A percentile compares a stretch with the other conserved stretches of the same genome.
These are phyloP conservation scores for Rubia tinctorum DNA, from an alignment of 305 asterid species.

Conservation along the genomic window DNA sequence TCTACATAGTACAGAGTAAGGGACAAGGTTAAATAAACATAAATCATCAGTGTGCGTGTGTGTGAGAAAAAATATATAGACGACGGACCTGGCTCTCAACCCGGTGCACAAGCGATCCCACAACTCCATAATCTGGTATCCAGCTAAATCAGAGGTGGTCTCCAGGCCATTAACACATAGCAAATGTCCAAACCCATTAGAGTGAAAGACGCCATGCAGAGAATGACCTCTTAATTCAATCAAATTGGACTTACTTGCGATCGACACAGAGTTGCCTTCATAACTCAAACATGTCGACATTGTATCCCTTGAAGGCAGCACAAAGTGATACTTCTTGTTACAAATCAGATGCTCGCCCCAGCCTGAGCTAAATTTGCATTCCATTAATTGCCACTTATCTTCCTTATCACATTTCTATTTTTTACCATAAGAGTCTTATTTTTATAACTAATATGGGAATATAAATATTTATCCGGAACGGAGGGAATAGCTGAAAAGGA, in stretches of 20 bases:
- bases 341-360: slow-evolving; percentile 94
- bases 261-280: slow-evolving; percentile 22
- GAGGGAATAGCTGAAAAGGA: no score
- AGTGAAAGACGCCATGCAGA: slow-evolving; percentile 89
- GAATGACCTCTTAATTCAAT: slow-evolving; percentile 63
- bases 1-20: slow-evolving; percentile 31
- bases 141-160: slow-evolving; percentile 57
- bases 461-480: no score
- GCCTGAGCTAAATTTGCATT: slow-evolving; percentile 51
- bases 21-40: no score
- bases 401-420: neutral
- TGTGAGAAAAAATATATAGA: no score
- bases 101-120: slow-evolving; percentile 92
- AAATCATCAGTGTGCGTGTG: no score
- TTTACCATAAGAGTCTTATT: no score
- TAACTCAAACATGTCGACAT: slow-evolving; percentile 28
- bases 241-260: slow-evolving; percentile 47
- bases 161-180: slow-evolving; percentile 74
- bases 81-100: slow-evolving; percentile 80
- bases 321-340: slow-evolving; percentile 87
- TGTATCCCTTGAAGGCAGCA: slow-evolving; percentile 63
- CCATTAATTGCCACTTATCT: neutral
- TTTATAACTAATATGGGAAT: no score
- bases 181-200: slow-evolving; percentile 94
- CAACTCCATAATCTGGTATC: slow-evolving; percentile 85